Evolutionary conservation across 371 early-diverging fungal genomes (phyloP), one percentile per base, ranked within the genome.

Genomic region (Mucor plumbeus): DNA sequence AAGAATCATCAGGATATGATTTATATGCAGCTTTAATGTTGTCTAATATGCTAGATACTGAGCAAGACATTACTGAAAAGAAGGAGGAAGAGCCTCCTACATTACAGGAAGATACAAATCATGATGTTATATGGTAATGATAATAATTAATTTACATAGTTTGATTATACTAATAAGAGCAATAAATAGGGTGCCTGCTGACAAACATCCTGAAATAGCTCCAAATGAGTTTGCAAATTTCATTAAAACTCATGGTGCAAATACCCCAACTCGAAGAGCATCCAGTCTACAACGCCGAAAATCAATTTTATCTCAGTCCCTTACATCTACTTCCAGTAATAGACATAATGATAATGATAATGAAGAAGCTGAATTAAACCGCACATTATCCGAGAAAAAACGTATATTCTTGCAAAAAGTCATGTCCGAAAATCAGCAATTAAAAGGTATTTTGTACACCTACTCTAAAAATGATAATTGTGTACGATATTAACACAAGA

Each of bases 161-260:
- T 8, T 7, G 15, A 7, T 8, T 6, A 8, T 7, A 60, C n/a
- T 34, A 21, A 41, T 14, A 26, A 26, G 34, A 41, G 9, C 21
- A 17, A 17, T 39, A 15, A 39, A 47, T 9, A 76, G 79, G 75
- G 71, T 77, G 33, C 71, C 79, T 31, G 69, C 78, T 66, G 62
- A 74, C 50, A 74, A 77, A 48, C 71, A 76, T 67, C 73, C 78
- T 63, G 67, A 82, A 68, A 74, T 76, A 53, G 78, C 75, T 38
- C 71, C 79, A 33, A 64, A 57, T 55, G 76, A 82, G 68, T 73
- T 82, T 72, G 67, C 73, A 3, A 72, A 72, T 15, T 78, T 75
- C 60, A 61, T 78, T 34, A 59, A 78, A 36, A 64, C 69, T 4
- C 75, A 75, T 50, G 75, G 75, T 10, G 59, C 69, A 13, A 67